Evolutionary conservation across 2,329 filamentous ascomycete species (phyloP), one percentile per base, ranked within the genome.

Genomic region (Pseudocercospora eumusae): DNA sequence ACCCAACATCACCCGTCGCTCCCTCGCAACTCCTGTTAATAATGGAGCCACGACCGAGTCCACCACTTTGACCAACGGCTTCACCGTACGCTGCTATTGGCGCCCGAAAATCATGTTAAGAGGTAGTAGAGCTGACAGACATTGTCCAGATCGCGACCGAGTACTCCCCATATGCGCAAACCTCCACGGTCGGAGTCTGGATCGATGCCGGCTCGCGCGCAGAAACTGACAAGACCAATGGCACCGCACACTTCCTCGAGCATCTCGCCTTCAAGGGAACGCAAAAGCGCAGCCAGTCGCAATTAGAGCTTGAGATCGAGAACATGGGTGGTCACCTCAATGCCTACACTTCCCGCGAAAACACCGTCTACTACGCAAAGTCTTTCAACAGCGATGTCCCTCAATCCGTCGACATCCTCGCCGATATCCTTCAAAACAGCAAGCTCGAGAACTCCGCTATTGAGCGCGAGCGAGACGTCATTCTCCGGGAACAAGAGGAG

Each of bases 201-300:
- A 99, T 99, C 79, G 96, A 99, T 82, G 93, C 96, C 79, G 95
- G 95, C 78, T 97, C 92, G 80, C 87, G 95, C 80, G 92, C 95
- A 79, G 95, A 99, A 86, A 99, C 95, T 73, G 88, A 95, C 82
- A 92, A 92, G 87, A 98, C 91, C 77, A 99, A 98, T 84, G 95
- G 95, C 81, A 99, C 95, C 74, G 95, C 95, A 76, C 95, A 99
- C 84, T 99, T 99, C 86, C 88, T 99, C 74, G 95, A 99, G 86
- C 95, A 99, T 84, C 87, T 99, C 80, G 96, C 96, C 74, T 99
- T 99, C 88, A 99, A 99, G 93, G 95, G 95, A 73, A 99, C 95
- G 71, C 85, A 90, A 80, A 96, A 90, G 84, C 88, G 95, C 80
- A 92, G 90, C 69, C 95, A 99, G 82, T 90, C 96, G 78, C 95